Conservation (phyloP, 2,329 filamentous ascomycete genomes). For the Rachicladosporium sp. region DNA sequence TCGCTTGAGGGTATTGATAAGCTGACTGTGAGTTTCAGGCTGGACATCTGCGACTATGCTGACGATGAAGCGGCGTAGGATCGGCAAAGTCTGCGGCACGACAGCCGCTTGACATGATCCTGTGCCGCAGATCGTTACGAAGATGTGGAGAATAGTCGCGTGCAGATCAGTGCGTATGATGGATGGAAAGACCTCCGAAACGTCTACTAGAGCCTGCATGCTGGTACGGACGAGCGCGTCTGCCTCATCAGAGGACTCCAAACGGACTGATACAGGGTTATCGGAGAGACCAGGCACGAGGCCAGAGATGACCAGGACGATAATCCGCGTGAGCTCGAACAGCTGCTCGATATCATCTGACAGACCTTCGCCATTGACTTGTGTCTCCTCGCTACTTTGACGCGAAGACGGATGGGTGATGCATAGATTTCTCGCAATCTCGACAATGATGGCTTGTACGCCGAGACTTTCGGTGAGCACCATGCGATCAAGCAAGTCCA, state of each 20-base stretch:
- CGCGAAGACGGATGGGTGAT: conserved; percentile 83
- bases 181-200: conserved; percentile 86
- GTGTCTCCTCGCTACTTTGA: conserved; percentile 35
- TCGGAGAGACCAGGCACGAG: conserved; percentile 73
- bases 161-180: conserved; percentile 96
- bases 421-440: conserved; percentile 82
- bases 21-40: conserved; percentile 49
- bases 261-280: conserved; percentile 37
- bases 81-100: conserved; percentile 78
- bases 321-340: conserved; percentile 91
- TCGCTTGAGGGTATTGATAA: conserved; percentile 69
- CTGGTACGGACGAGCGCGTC: conserved; percentile 67
- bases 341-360: conserved; percentile 97
- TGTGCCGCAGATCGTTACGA: conserved; percentile 81
- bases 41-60: conserved; percentile 46
- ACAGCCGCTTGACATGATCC: conserved; percentile 77
- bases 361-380: conserved; percentile 49
- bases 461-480: conserved; percentile 82
- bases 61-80: conserved; percentile 79
- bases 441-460: conserved; percentile 84
- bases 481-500: conserved; percentile 86
- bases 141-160: conserved; percentile 93
- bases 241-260: conserved; percentile 67
- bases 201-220: conserved; percentile 80
- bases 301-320: conserved; percentile 81